Evolutionary conservation across 192 early-diverging fungal species (phyloP).

Genomic region (Cladochytrium replicatum): DNA sequence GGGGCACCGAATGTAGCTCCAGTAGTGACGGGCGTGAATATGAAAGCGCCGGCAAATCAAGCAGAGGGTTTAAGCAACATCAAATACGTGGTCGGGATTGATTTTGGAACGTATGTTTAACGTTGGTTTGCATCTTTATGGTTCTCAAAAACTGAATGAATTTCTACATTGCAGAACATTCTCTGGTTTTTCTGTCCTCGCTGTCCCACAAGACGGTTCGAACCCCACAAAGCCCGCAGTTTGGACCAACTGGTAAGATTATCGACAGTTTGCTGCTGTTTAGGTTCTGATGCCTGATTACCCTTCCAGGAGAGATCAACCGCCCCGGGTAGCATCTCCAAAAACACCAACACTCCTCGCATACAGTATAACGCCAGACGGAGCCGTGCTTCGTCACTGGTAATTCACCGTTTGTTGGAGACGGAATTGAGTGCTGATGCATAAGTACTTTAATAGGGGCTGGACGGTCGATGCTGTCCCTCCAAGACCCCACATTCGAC

Average conservation of each 20-base stretch:
- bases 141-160: not conserved
- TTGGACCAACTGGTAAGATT: not conserved
- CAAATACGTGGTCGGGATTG: not conserved
- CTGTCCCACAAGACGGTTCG: not conserved
- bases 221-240: not conserved
- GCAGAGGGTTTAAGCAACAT: not conserved
- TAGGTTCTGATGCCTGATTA: not conserved
- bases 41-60: too few species aligned
- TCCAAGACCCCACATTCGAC: not conserved
- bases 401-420: too few species aligned
- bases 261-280: not conserved
- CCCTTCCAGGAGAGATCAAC: not conserved
- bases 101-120: not conserved
- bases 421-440: too few species aligned
- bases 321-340: not conserved
- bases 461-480: not conserved
- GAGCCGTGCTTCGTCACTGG: not conserved
- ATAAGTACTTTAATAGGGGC: too few species aligned
- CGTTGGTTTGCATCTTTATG: not conserved
- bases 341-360: not conserved
- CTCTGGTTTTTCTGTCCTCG: not conserved
- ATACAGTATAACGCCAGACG: not conserved
- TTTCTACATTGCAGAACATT: not conserved
- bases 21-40: too few species aligned
- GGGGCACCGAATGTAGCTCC: too few species aligned